Conservation (phyloP, 352 stramenopile genomes). For the Phytophthora brassicae region DNA sequence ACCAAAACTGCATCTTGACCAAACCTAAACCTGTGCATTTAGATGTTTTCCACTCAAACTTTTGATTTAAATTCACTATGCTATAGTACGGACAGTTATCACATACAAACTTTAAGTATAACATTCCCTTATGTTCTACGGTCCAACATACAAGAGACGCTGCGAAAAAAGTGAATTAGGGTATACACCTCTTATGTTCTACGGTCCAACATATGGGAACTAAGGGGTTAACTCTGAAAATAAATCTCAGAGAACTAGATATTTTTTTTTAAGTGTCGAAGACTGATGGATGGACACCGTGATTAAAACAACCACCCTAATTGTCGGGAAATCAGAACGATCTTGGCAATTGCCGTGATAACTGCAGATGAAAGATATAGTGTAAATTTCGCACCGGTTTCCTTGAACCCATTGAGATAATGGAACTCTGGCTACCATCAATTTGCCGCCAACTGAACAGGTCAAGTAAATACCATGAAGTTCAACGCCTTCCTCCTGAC, state of each 20-base stretch:
- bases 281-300: no score
- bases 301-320: no score
- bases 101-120: slow-evolving; percentile 11
- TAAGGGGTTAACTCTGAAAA: slow-evolving; percentile 3
- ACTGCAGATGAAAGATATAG: no score
- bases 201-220: slow-evolving; percentile 8
- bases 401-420: no score
- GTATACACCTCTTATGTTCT: slow-evolving; percentile 13
- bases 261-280: no score
- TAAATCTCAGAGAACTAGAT: no score
- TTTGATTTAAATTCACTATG: slow-evolving; percentile 3
- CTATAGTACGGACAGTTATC: not conserved
- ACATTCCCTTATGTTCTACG: not conserved
- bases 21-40: slow-evolving; percentile 13
- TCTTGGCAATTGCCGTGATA: no score
- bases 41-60: not conserved
- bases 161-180: slow-evolving; percentile 21
- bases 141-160: slow-evolving; percentile 11
- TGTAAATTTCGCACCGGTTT: no score
- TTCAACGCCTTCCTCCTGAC: slow-evolving; percentile 18
- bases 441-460: not conserved
- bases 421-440: no score
- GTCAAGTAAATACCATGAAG: slow-evolving; percentile 17
- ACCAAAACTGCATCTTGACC: not conserved
- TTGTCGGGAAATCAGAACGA: no score